Evolutionary conservation across 1,284 basidiomycete species (phyloP).

Genomic region (Cystobasidiaceae sp.): DNA sequence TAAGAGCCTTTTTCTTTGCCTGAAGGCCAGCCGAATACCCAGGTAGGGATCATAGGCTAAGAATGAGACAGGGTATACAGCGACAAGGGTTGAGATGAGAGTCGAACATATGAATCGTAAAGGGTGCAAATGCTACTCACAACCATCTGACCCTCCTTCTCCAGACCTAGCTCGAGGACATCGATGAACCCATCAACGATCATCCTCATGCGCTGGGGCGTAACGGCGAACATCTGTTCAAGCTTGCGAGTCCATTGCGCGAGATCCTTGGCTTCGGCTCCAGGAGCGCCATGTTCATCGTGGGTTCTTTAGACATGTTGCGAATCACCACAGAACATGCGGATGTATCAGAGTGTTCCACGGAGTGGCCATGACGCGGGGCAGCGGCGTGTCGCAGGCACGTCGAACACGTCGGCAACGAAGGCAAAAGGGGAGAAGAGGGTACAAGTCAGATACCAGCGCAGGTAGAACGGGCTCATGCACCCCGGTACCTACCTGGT

Average conservation of each 20-base stretch:
- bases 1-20: constrained; percentile 85
- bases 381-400: too few species aligned
- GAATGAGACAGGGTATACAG: not conserved
- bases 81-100: constrained; percentile 36
- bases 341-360: too few species aligned
- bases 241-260: constrained; percentile 39
- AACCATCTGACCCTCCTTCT: constrained; percentile 78
- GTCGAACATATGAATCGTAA: constrained; percentile 16
- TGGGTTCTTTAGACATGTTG: not conserved
- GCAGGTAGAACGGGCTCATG: not conserved
- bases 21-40: constrained; percentile 92
- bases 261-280: constrained; percentile 34
- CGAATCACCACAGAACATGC: too few species aligned
- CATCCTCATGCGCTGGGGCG: constrained; percentile 90
- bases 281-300: constrained; percentile 6
- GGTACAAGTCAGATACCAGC: not conserved
- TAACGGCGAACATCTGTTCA: constrained; percentile 60
- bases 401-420: not conserved
- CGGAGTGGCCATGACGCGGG: too few species aligned
- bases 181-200: constrained; percentile 96
- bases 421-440: not conserved
- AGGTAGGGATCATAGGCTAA: constrained; percentile 68
- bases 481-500: not conserved
- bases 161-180: constrained; percentile 76
- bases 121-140: constrained; percentile 54